phyloP scores from a whole-genome alignment of 306 rosid genomes.

The Astragalus glycyphyllos region DNA sequence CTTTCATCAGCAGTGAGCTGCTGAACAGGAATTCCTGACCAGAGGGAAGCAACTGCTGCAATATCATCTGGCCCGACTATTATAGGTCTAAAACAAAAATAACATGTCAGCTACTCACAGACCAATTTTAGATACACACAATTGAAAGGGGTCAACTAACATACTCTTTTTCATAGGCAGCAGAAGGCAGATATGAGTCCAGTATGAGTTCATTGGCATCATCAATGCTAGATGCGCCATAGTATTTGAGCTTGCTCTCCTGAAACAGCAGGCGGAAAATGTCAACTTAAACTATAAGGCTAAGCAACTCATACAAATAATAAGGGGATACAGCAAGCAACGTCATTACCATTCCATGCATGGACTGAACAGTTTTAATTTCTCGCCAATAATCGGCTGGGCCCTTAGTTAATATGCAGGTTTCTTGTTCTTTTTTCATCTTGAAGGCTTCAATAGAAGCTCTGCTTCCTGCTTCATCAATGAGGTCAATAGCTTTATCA shows the following conservation, averaged over 20 bases:
- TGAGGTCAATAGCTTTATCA: conserved; percentile 96
- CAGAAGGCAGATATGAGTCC: conserved; percentile 61
- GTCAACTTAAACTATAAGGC: conserved; percentile 16
- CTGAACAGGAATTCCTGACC: conserved; percentile 88
- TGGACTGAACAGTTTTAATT: conserved; percentile 72
- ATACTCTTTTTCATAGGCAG: conserved; percentile 60
- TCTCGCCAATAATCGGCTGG: conserved; percentile 87
- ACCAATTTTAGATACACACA: conserved; percentile 36
- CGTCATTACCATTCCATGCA: conserved; percentile 77
- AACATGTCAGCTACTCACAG: conserved; percentile 40
- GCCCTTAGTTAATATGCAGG: conserved; percentile 63
- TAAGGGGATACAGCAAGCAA: conserved; percentile 24
- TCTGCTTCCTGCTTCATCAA: conserved; percentile 97
- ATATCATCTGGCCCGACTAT: conserved; percentile 70
- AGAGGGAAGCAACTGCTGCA: conserved; percentile 79
- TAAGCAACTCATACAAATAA: conserved; percentile 22
- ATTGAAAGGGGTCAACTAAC: conserved; percentile 46
- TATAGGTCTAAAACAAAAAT: conserved; percentile 53
- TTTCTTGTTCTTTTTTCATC: conserved; percentile 64
- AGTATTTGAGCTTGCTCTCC: conserved; percentile 64
- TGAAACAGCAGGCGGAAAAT: conserved; percentile 50
- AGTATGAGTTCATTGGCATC: conserved; percentile 49
- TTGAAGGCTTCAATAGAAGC: conserved; percentile 81
- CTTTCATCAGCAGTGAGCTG: conserved; percentile 81
- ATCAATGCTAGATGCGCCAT: conserved; percentile 54